Conservation (phyloP, 2,329 filamentous ascomycete genomes). For the Trichoderma koningiopsis region DNA sequence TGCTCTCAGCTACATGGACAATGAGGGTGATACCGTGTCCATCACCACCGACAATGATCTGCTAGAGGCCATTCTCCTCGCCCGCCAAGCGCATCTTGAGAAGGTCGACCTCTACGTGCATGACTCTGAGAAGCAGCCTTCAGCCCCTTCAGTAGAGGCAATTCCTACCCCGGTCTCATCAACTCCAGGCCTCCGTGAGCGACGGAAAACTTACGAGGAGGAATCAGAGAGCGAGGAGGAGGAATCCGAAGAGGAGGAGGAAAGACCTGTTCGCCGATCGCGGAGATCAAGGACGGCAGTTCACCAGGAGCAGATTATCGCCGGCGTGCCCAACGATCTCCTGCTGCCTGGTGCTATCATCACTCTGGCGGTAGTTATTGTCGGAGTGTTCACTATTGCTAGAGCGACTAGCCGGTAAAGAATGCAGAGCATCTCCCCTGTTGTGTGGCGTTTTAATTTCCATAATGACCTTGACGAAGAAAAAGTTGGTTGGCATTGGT, state of each 20-base stretch:
- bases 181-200: slow-evolving; percentile 51
- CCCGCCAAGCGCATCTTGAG: slow-evolving; percentile 74
- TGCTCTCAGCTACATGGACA: slow-evolving; percentile 92
- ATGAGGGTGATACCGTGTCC: slow-evolving; percentile 94
- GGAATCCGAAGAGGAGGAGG: slow-evolving; percentile 55
- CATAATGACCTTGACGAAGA: slow-evolving; percentile 43
- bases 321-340: slow-evolving; percentile 90
- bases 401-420: slow-evolving; percentile 61
- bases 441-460: slow-evolving; percentile 22
- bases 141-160: slow-evolving; percentile 53
- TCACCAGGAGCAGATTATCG: slow-evolving; percentile 76
- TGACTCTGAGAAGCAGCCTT: slow-evolving; percentile 84
- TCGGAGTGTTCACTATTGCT: slow-evolving; percentile 88
- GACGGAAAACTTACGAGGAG: slow-evolving; percentile 50
- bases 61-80: slow-evolving; percentile 82
- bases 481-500: slow-evolving; percentile 31
- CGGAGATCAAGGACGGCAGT: slow-evolving; percentile 43
- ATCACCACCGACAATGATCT: slow-evolving; percentile 96
- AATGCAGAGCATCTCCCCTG: slow-evolving; percentile 22
- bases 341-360: slow-evolving; percentile 92
- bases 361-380: slow-evolving; percentile 90
- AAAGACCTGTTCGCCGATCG: slow-evolving; percentile 51
- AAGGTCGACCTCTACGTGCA: slow-evolving; percentile 98
- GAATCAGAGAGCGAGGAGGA: slow-evolving; percentile 60
- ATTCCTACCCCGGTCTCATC: slow-evolving; percentile 53